phyloP scores from a whole-genome alignment of 1,284 basidiomycete species.

The Cryptococcus sp. region DNA sequence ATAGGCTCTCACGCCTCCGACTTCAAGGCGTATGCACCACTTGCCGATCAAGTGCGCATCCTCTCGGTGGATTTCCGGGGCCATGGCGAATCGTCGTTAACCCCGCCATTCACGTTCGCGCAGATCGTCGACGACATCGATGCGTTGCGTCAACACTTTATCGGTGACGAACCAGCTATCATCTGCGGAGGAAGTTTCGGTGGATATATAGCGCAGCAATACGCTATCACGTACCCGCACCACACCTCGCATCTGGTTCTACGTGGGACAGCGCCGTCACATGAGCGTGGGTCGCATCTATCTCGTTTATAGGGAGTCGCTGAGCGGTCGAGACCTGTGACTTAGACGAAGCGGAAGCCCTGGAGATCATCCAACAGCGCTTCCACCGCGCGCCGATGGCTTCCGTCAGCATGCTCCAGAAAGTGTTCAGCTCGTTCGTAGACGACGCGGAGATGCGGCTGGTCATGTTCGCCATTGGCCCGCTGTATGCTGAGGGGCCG shows the following conservation, averaged over 20 bases:
- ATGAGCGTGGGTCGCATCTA: conserved; percentile 21
- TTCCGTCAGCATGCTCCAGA: conserved; percentile 17
- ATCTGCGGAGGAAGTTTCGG: conserved; percentile 29
- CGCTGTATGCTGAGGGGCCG: conserved; percentile 19
- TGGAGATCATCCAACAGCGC: conserved; percentile 18
- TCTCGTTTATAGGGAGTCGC: neutral
- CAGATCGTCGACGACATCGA: conserved; percentile 29
- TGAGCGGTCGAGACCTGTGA: too few species aligned
- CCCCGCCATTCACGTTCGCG: conserved; percentile 22
- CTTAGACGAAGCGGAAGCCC: conserved; percentile 25
- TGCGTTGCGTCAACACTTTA: conserved; percentile 16
- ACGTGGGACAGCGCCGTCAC: conserved; percentile 26
- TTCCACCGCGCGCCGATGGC: conserved; percentile 20
- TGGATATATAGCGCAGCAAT: conserved; percentile 26
- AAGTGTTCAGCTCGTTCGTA: conserved; percentile 20
- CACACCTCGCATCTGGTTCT: conserved; percentile 16
- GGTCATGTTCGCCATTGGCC: conserved; percentile 26
- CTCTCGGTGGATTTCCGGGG: conserved; percentile 25
- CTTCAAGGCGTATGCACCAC: conserved; percentile 17
- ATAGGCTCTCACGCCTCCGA: conserved; percentile 25
- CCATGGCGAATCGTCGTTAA: conserved; percentile 23
- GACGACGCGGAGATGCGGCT: conserved; percentile 25
- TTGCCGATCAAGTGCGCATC: conserved; percentile 11
- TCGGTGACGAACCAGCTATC: conserved; percentile 4
- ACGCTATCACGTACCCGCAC: conserved; percentile 22